These are phyloP conservation scores for Penicillium sp. DNA, from an alignment of 2,329 filamentous ascomycete genomes.

Conservation along the genomic window DNA sequence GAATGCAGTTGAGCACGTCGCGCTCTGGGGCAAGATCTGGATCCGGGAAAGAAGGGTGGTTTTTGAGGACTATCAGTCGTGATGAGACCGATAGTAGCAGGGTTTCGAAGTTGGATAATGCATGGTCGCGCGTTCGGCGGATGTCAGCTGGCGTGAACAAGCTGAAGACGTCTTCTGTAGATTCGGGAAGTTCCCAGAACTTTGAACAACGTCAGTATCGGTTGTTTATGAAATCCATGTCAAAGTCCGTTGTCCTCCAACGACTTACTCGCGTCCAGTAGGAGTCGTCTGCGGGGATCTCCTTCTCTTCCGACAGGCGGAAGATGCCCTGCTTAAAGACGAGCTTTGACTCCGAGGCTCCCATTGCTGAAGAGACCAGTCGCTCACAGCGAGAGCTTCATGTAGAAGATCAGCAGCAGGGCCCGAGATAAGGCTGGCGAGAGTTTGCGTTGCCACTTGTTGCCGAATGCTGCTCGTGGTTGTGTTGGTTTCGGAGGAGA, in stretches of 20 bases:
- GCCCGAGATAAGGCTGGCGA: neutral
- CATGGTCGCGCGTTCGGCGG: constrained; percentile 80
- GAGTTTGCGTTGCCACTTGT: constrained; percentile 1
- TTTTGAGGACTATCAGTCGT: constrained; percentile 76
- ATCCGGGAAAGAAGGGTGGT: constrained; percentile 89
- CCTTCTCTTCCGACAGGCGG: constrained; percentile 84
- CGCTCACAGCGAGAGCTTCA: constrained; percentile 31
- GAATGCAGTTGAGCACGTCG: constrained; percentile 93
- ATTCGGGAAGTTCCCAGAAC: constrained; percentile 98
- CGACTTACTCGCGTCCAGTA: constrained; percentile 86
- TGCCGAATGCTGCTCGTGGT: constrained; percentile 15
- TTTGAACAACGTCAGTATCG: constrained; percentile 52
- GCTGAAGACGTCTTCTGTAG: constrained; percentile 93
- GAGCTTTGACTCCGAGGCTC: constrained; percentile 97
- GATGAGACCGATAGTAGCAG: constrained; percentile 82
- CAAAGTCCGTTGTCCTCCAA: neutral
- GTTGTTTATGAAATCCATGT: neutral
- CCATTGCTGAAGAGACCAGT: constrained; percentile 62
- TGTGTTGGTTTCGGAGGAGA: constrained; percentile 17
- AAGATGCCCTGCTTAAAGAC: constrained; percentile 99
- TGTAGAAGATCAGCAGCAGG: constrained; percentile 18
- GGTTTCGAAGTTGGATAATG: constrained; percentile 86
- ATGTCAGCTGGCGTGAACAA: constrained; percentile 89
- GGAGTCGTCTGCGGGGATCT: constrained; percentile 82
- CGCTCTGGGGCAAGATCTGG: constrained; percentile 77